These are phyloP conservation scores for Rhodotorula sp. DNA, from an alignment of 1,284 basidiomycete species.

Conservation along the genomic window DNA sequence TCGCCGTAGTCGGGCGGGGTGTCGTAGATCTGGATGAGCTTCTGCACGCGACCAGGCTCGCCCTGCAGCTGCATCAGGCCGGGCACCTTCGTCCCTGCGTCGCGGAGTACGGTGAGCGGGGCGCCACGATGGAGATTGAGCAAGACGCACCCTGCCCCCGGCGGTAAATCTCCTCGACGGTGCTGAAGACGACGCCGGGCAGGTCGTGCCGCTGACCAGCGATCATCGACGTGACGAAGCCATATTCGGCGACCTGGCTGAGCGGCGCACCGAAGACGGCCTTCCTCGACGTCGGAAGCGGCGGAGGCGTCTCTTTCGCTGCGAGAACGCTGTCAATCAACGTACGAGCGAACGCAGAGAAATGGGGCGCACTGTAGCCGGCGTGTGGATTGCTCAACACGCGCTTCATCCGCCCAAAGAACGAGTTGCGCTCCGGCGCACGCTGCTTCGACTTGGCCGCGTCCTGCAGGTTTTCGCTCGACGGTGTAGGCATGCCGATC, in stretches of 20 bases:
- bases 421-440: constrained; percentile 9
- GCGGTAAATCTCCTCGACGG: constrained; percentile 52
- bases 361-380: background rate
- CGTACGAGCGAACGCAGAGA: background rate
- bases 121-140: too few relatives aligned
- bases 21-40: constrained; percentile 50
- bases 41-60: constrained; percentile 47
- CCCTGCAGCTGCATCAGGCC: constrained; percentile 50
- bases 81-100: constrained; percentile 49
- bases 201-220: constrained; percentile 51
- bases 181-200: constrained; percentile 49
- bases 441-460: background rate
- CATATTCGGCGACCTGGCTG: constrained; percentile 44
- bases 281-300: constrained; percentile 13
- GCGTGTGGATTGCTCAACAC: constrained; percentile 21
- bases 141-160: constrained; percentile 45
- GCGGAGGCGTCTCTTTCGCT: constrained; percentile 13
- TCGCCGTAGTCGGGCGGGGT: constrained; percentile 51
- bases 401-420: constrained; percentile 35
- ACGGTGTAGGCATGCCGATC: constrained; percentile 15
- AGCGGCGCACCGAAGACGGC: constrained; percentile 47
- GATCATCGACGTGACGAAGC: constrained; percentile 50
- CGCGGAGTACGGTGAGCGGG: background rate
- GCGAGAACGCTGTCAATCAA: background rate
- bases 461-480: background rate